phyloP scores from a whole-genome alignment of 2,329 filamentous ascomycete genomes.

The Phialophora macrospora region DNA sequence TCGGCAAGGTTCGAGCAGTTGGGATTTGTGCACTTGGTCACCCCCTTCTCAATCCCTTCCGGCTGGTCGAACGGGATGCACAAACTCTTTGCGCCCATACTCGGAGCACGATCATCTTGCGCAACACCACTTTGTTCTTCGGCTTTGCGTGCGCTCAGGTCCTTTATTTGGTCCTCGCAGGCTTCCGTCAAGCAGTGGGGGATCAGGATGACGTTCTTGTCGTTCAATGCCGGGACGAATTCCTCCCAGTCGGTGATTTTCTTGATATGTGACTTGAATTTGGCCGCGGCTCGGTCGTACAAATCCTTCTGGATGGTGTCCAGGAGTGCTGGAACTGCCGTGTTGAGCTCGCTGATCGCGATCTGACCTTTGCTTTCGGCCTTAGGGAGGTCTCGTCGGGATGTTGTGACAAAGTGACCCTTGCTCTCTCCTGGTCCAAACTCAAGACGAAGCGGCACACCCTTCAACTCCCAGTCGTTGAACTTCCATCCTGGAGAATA shows the following conservation, averaged over 20 bases:
- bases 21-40: constrained; percentile 91
- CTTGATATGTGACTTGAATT: constrained; percentile 80
- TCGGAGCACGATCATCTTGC: constrained; percentile 74
- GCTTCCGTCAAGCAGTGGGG: constrained; percentile 82
- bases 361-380: constrained; percentile 68
- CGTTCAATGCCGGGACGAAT: constrained; percentile 85
- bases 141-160: constrained; percentile 77
- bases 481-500: constrained; percentile 98
- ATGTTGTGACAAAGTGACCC: constrained; percentile 80
- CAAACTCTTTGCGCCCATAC: constrained; percentile 76
- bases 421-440: constrained; percentile 94
- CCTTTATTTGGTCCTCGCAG: constrained; percentile 95
- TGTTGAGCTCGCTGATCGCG: constrained; percentile 72
- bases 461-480: constrained; percentile 97
- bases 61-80: constrained; percentile 88
- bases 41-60: constrained; percentile 73
- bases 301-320: constrained; percentile 89
- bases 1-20: constrained; percentile 77
- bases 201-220: constrained; percentile 90
- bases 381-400: constrained; percentile 77
- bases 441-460: constrained; percentile 90
- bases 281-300: constrained; percentile 73
- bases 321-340: constrained; percentile 77
- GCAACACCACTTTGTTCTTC: constrained; percentile 66
- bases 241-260: constrained; percentile 86